Evolutionary conservation across 2,329 filamentous ascomycete genomes (phyloP), one percentile per base, ranked within the genome.

Genomic region (Stachybotrys chlorohalonatus): DNA sequence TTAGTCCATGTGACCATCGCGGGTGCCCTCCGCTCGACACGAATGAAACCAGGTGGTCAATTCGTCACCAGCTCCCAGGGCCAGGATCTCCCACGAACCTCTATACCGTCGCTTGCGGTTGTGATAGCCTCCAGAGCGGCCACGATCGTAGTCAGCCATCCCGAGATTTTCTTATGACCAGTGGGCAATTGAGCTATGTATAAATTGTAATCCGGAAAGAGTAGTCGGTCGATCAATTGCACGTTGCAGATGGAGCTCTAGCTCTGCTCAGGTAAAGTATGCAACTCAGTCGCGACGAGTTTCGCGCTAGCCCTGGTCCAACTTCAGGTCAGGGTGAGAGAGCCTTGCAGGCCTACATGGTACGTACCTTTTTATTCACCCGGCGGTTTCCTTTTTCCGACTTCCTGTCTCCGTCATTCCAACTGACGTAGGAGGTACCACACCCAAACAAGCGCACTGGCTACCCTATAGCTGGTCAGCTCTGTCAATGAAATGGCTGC

Each of bases 71-170:
- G 4, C 2, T 24, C 24, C 24, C 24, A 24, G 24, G 2, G 24
- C 24, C 24, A 24, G 24, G 24, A 24, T 24, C 24, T 24, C 2
- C n/a, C 16, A 62, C 76, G 62, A 69, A 92, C 90, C 90, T 88
- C 89, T 81, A 67, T 85, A 87, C 67, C 90, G 82, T 64, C 87
- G 81, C 74, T 95, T 95, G 69, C 87, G 84, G 63, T 82, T 83
- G 68, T 84, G 76, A 65, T 79, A 72, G 57, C 81, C 71, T 45
- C 77, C 73, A 13, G 68, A 64, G 42, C 76, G 79, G 67, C 85
- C 72, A 59, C 79, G 74, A 59, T 83, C 80, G 69, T 81, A 75
- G 62, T 84, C 81, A 50, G 77, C 76, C 81, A 84, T 73, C 53
- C 3, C 13, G 5, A 42, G 13, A 13, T 9, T 13, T 42, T 42